A percentile compares a stretch with the other conserved stretches of the same genome.
Evolutionary conservation across 2,329 filamentous ascomycete genomes (phyloP).

Genomic region (Alternaria postmessia): DNA sequence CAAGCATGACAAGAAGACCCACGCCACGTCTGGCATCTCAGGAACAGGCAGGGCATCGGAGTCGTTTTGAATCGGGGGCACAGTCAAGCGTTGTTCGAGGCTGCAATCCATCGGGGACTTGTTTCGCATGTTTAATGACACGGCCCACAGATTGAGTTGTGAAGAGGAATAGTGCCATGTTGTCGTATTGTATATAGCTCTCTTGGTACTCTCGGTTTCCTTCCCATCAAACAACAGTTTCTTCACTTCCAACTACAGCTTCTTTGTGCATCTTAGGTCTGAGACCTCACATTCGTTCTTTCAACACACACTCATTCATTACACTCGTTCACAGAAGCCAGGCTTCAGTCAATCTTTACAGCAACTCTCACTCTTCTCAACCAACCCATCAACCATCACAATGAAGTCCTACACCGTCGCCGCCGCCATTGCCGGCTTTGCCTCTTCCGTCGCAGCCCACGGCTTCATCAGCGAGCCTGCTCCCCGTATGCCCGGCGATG

Average conservation of each 20-base stretch:
- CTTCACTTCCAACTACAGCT: conserved; percentile 34
- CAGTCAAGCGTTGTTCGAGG: conserved; percentile 30
- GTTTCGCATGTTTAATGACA: conserved; percentile 51
- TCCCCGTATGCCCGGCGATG: conserved; percentile 60
- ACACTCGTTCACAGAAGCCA: conserved; percentile 44
- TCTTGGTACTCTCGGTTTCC: conserved; percentile 5
- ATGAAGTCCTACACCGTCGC: conserved; percentile 56
- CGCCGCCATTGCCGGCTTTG: conserved; percentile 53
- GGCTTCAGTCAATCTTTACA: conserved; percentile 40
- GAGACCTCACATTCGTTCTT: conserved; percentile 52
- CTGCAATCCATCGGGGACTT: conserved; percentile 23
- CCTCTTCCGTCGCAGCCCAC: conserved; percentile 61
- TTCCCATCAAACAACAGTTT: conserved; percentile 29
- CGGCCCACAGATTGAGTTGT: conserved; percentile 36
- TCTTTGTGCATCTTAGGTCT: conserved; percentile 43
- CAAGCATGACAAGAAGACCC: conserved; percentile 33
- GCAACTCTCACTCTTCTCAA: conserved; percentile 17
- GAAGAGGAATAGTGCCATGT: conserved; percentile 21
- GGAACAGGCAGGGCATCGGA: conserved; percentile 23
- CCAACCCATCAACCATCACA: conserved; percentile 33
- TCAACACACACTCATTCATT: conserved; percentile 39
- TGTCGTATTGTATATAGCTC: conserved; percentile 31
- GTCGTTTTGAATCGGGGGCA: conserved; percentile 26
- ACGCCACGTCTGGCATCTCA: conserved; percentile 24
- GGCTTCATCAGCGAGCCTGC: conserved; percentile 61